phyloP scores from a whole-genome alignment of 2,329 filamentous ascomycete species.

The Elsinoe necatrix region DNA sequence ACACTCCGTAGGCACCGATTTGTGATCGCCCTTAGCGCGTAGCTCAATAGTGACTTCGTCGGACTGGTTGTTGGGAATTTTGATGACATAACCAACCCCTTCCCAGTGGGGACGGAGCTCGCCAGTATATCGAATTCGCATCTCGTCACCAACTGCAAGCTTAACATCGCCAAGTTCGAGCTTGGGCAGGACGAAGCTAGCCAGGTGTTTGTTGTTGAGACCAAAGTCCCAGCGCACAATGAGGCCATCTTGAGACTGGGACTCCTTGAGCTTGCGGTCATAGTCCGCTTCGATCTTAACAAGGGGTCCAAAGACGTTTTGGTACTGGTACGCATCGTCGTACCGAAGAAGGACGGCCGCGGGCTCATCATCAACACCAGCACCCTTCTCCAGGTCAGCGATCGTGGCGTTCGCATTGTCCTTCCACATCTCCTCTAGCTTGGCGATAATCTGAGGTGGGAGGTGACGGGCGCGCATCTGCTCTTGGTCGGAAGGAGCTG shows the following conservation, averaged over 20 bases:
- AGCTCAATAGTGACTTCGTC: constrained; percentile 95
- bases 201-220: constrained; percentile 93
- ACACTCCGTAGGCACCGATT: constrained; percentile 89
- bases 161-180: constrained; percentile 97
- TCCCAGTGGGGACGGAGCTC: constrained; percentile 91
- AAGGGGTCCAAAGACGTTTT: constrained; percentile 94
- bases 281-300: constrained; percentile 99
- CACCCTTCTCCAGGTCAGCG: constrained; percentile 81
- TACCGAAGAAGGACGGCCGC: constrained; percentile 87
- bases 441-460: constrained; percentile 88
- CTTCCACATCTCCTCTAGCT: constrained; percentile 97
- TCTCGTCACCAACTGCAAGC: constrained; percentile 93
- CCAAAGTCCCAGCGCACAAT: constrained; percentile 91
- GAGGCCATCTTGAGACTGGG: constrained; percentile 92
- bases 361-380: constrained; percentile 88
- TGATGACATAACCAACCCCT: constrained; percentile 96
- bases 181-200: constrained; percentile 92
- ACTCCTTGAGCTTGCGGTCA: constrained; percentile 96
- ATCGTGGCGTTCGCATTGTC: constrained; percentile 84
- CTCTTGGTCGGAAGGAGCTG: constrained; percentile 81
- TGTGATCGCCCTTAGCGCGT: constrained; percentile 89
- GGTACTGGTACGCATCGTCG: constrained; percentile 95
- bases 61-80: constrained; percentile 98
- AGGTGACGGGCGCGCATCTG: constrained; percentile 91
- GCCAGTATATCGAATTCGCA: constrained; percentile 93